These are phyloP conservation scores for Brasenia schreberi DNA, from an alignment of 164 flowering plant genomes.

Conservation along the genomic window DNA sequence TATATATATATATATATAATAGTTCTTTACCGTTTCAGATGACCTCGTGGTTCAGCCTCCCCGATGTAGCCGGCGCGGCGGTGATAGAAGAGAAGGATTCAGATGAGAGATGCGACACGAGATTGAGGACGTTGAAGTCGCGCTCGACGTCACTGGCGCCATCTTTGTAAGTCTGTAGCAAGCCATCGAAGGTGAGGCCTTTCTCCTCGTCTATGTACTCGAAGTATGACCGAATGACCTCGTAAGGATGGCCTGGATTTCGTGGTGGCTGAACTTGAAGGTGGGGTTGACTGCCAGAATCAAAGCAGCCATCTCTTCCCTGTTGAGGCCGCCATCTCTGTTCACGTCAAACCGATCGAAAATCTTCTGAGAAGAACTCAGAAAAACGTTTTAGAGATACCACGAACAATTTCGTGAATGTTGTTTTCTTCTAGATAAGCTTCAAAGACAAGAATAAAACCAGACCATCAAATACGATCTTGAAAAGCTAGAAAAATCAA, in stretches of 20 bases:
- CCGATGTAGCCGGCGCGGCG: conserved; percentile 16
- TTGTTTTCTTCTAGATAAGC: too few relatives aligned
- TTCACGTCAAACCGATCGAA: conserved; percentile 77
- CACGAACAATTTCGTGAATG: too few relatives aligned
- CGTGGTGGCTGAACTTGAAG: conserved; percentile 91
- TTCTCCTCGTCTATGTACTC: conserved; percentile 81
- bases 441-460: too few relatives aligned
- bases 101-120: conserved; percentile 28
- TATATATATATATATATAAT: too few relatives aligned
- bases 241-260: conserved; percentile 87
- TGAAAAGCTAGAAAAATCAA: too few relatives aligned
- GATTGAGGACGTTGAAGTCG: conserved; percentile 82
- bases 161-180: conserved; percentile 90
- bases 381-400: too few relatives aligned
- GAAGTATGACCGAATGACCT: conserved; percentile 81
- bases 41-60: conserved; percentile 78
- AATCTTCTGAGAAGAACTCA: conserved; percentile 24
- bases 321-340: conserved; percentile 74
- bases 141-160: conserved; percentile 99
- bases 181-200: conserved; percentile 73
- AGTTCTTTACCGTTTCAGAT: conserved; percentile 60
- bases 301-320: conserved; percentile 92
- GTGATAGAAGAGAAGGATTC: conserved; percentile 46
- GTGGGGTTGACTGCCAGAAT: conserved; percentile 95
- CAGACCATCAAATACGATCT: too few relatives aligned